Evolutionary conservation across 306 rosid genomes (phyloP), one percentile per base, ranked within the genome.

Genomic region (Lupinus albus): DNA sequence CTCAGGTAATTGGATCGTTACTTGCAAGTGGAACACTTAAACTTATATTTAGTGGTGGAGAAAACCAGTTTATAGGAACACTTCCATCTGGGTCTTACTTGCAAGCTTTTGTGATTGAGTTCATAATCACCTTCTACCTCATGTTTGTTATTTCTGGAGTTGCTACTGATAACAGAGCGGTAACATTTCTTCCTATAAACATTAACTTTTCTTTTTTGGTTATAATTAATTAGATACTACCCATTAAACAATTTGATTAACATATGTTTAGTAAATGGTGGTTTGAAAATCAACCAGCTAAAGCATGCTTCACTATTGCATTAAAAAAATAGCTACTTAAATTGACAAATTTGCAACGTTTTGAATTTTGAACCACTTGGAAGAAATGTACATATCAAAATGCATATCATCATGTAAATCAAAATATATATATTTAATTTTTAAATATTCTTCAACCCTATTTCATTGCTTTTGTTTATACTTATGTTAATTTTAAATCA

Each of bases 141-240:
- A 84, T 88, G 97, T 85, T 89, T 7, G 78, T 88, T 12, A 72
- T 93, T 3, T 84, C 98, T 28, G 96, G 93, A 8, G 89, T 93
- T 2, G 83, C 96, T 21, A 86, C 97, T 0, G 98, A 93, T 71
- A 88, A 81, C 71, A 78, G 94, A 78, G 96, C 91, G 62, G 98
- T 92, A 69, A 68, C 54, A 11, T 39, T 39, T 39, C 67, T 50
- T 38, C 10, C 12, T 32, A n/a, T 7, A 8, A 6, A 39, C 52
- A n/a, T 7, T 8, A 8, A 7, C 8, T 18, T 4, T 16, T n/a
- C n/a, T n/a, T n/a, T n/a, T n/a, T n/a, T 66, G 41, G 48, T 12
- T 39, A 7, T n/a, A n/a, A n/a, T n/a, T 21, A 18, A 7, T 39
- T 52, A 8, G 41, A 1, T 44, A 21, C 7, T 46, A 25, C 3